These are phyloP conservation scores for Pilatotrama ljubarskyi DNA, from an alignment of 768 basidiomycete genomes.

Conservation along the genomic window DNA sequence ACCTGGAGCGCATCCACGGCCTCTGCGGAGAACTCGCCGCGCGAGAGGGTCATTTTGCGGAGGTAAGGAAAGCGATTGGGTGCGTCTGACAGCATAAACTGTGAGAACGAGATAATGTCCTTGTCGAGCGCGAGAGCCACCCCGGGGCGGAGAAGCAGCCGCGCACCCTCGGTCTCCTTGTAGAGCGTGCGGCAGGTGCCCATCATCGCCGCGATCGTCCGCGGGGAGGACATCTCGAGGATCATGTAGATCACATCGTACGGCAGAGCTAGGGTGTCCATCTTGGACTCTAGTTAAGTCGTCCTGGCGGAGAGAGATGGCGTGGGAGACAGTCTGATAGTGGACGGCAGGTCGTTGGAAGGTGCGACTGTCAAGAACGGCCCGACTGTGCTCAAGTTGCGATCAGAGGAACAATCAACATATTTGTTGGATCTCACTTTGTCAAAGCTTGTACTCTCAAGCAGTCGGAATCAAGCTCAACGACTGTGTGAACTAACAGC, in stretches of 20 bases:
- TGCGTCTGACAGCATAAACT: background rate
- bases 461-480: no score
- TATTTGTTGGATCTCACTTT: no score
- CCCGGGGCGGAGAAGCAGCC: constrained; percentile 1
- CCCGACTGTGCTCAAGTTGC: no score
- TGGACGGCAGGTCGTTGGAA: no score
- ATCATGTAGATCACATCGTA: constrained; percentile 7
- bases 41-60: background rate
- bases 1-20: background rate
- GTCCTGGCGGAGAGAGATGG: background rate
- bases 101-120: constrained; percentile 1
- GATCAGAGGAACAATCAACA: no score
- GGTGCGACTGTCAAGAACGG: no score
- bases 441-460: no score
- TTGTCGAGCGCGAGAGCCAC: background rate
- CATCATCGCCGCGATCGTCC: background rate
- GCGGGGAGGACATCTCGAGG: background rate
- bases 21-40: background rate
- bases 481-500: no score
- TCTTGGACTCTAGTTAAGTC: background rate
- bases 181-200: constrained; percentile 9
- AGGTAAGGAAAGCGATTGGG: background rate
- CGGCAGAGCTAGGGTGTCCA: background rate
- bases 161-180: background rate
- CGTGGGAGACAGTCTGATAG: no score